A percentile compares a stretch with the other conserved stretches of the same genome.
phyloP scores from a whole-genome alignment of 176 grass and related monocot genomes.

The Oryza officinalis region DNA sequence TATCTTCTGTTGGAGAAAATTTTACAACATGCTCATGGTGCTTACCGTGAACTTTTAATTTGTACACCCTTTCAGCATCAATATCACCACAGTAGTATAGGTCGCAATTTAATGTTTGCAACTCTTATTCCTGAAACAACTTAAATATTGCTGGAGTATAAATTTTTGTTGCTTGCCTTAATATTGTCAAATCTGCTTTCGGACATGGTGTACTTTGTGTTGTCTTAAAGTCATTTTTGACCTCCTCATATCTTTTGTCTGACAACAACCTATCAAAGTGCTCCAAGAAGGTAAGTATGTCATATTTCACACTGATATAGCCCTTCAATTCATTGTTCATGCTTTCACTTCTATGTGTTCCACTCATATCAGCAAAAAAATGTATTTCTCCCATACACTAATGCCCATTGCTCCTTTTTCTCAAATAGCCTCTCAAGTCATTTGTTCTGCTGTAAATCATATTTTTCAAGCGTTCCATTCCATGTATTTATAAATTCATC shows the following conservation, averaged over 20 bases:
- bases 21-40: background rate
- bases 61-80: background rate
- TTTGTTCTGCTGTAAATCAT: background rate
- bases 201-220: background rate
- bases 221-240: background rate
- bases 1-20: background rate
- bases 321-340: slow-evolving; percentile 10
- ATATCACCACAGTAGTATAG: background rate
- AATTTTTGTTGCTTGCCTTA: background rate
- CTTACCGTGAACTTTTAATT: background rate
- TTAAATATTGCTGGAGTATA: background rate
- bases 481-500: background rate
- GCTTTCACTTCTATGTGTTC: background rate
- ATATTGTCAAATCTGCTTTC: background rate
- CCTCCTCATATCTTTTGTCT: slow-evolving; percentile 21
- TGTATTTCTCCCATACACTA: background rate
- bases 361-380: background rate
- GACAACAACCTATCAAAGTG: background rate
- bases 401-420: background rate
- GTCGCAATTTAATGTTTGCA: background rate
- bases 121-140: background rate
- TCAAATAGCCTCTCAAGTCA: background rate
- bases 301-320: slow-evolving; percentile 3
- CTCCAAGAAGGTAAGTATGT: slow-evolving; percentile 8
- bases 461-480: background rate